Evolutionary conservation across 768 basidiomycete genomes (phyloP).

Genomic region (Rhizopogon salebrosus): DNA sequence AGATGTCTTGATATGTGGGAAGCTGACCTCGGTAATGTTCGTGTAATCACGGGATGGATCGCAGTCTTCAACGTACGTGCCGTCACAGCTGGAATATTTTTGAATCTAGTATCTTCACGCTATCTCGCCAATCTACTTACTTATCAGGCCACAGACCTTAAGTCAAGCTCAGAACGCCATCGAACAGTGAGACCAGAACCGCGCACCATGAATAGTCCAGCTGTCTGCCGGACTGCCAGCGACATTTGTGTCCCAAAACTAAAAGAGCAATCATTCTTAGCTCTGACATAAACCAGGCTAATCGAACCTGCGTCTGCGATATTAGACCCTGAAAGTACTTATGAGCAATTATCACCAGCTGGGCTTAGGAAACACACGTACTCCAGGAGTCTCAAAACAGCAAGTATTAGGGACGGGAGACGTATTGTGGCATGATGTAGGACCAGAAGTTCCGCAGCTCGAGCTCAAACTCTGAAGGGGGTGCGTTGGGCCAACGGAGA

Average conservation of each 20-base stretch:
- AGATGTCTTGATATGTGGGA: neutral
- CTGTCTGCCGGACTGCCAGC: conserved; percentile 57
- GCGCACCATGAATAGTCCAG: conserved; percentile 72
- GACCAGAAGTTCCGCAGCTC: conserved; percentile 47
- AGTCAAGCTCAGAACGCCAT: conserved; percentile 2
- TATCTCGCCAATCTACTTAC: conserved; percentile 30
- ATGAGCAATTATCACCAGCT: neutral
- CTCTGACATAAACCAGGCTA: neutral
- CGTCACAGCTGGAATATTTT: conserved; percentile 46
- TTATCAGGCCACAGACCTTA: conserved; percentile 65
- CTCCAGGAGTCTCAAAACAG: conserved; percentile 64
- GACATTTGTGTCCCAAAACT: conserved; percentile 74
- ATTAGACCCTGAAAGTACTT: conserved; percentile 45
- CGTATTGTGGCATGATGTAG: conserved; percentile 46
- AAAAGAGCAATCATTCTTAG: neutral
- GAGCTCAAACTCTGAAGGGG: conserved; percentile 36
- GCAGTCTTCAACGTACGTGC: conserved; percentile 28
- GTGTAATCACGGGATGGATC: conserved; percentile 42
- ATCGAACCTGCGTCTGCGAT: conserved; percentile 46
- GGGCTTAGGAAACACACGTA: conserved; percentile 26
- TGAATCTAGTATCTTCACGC: neutral
- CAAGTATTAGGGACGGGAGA: conserved; percentile 44
- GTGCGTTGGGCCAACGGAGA: conserved; percentile 16
- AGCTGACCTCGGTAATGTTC: conserved; percentile 34
- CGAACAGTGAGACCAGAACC: neutral